Conservation (phyloP, 1,284 basidiomycete species). For the Ceratobasidium sp. region DNA sequence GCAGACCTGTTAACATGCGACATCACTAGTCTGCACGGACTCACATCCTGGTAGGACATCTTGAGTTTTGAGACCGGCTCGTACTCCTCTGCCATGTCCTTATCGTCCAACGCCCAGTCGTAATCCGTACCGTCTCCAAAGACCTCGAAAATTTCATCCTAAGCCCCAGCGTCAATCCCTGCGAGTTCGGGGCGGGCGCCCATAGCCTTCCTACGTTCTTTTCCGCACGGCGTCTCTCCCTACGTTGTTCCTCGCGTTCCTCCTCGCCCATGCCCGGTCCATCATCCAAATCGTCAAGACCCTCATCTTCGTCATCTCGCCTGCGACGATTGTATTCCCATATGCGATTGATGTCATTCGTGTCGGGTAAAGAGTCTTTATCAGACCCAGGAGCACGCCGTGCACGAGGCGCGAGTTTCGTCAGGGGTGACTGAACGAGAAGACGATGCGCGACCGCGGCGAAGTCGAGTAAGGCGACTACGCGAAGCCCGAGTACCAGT, state of each 20-base stretch:
- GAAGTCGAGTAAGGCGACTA: slow-evolving; percentile 74
- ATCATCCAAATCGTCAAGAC: slow-evolving; percentile 77
- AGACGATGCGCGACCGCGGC: slow-evolving; percentile 79
- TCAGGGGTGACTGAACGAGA: slow-evolving; percentile 64
- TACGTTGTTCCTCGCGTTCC: slow-evolving; percentile 68
- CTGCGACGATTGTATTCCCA: slow-evolving; percentile 87
- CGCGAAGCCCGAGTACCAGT: slow-evolving; percentile 80
- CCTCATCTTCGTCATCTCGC: slow-evolving; percentile 67
- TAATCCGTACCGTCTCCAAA: slow-evolving; percentile 99
- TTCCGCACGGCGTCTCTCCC: slow-evolving; percentile 74
- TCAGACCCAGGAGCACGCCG: slow-evolving; percentile 76
- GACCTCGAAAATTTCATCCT: slow-evolving; percentile 97
- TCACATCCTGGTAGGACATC: slow-evolving; percentile 90
- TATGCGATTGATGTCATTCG: slow-evolving; percentile 81
- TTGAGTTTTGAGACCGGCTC: slow-evolving; percentile 77
- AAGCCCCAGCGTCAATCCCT: slow-evolving; percentile 92
- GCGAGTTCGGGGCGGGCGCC: slow-evolving; percentile 54
- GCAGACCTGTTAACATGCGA: slow-evolving; percentile 33
- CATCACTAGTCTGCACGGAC: slow-evolving; percentile 56
- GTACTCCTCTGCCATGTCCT: slow-evolving; percentile 71
- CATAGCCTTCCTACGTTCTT: too few relatives aligned
- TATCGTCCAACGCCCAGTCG: slow-evolving; percentile 90
- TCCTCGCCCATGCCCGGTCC: slow-evolving; percentile 77
- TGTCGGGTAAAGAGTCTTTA: slow-evolving; percentile 60
- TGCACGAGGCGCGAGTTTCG: slow-evolving; percentile 71